These are phyloP conservation scores for Avena atlantica DNA, from an alignment of 176 grass and related monocot genomes.

Conservation along the genomic window DNA sequence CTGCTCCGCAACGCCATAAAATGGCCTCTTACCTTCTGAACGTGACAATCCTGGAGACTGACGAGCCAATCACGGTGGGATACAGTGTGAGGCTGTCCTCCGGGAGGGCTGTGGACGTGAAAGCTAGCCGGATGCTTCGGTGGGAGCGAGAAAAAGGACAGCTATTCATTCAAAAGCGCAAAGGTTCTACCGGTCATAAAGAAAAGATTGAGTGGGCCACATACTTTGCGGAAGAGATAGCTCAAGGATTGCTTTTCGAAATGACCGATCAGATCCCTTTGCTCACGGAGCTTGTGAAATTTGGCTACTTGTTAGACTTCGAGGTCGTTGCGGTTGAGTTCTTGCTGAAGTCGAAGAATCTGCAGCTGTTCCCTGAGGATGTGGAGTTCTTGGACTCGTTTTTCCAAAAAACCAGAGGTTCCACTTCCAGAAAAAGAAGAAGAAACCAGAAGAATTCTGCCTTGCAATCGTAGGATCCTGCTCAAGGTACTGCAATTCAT, in stretches of 20 bases:
- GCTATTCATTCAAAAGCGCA: conserved; percentile 37
- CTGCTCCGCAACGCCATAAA: conserved; percentile 31
- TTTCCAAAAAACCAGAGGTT: too few species aligned
- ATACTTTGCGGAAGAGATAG: conserved; percentile 59
- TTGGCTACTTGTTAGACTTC: conserved; percentile 64
- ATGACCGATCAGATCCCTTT: conserved; percentile 41
- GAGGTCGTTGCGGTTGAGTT: conserved; percentile 52
- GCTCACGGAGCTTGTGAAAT: conserved; percentile 54
- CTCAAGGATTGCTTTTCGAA: conserved; percentile 69
- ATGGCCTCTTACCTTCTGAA: conserved; percentile 47
- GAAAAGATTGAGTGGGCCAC: conserved; percentile 60
- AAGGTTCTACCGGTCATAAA: conserved; percentile 5
- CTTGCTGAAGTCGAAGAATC: conserved; percentile 69
- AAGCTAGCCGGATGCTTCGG: conserved; percentile 43
- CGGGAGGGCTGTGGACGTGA: conserved; percentile 31
- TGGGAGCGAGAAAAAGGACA: conserved; percentile 61
- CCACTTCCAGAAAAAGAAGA: too few species aligned
- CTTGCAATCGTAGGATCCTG: too few species aligned
- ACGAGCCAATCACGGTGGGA: conserved; percentile 49
- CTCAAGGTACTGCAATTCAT: too few species aligned
- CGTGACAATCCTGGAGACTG: conserved; percentile 49
- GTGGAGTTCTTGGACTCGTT: neutral
- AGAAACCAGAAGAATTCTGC: too few species aligned
- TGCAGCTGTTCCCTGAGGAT: conserved; percentile 71
- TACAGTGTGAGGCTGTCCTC: conserved; percentile 53